Evolutionary conservation across 2,329 filamentous ascomycete genomes (phyloP).

Genomic region (Sarocladium kiliense): DNA sequence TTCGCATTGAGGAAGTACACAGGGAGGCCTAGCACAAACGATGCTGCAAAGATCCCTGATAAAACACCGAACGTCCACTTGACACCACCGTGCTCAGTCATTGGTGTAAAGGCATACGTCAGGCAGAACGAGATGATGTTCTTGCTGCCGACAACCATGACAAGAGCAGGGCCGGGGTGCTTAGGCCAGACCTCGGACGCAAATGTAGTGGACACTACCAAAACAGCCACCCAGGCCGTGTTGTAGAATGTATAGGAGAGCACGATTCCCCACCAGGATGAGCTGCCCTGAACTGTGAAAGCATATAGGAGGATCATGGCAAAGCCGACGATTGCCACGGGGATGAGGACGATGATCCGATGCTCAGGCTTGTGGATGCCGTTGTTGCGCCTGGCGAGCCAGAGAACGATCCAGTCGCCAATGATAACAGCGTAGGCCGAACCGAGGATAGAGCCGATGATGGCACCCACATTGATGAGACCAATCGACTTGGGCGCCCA

Average conservation of each 20-base stretch:
- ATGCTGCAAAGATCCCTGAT: neutral
- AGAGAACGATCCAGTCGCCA: conserved; percentile 13
- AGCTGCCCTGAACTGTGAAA: neutral
- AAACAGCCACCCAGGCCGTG: neutral
- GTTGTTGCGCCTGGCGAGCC: conserved; percentile 66
- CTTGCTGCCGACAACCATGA: conserved; percentile 43
- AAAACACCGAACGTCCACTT: neutral
- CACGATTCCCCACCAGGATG: neutral
- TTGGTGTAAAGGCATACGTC: conserved; percentile 44
- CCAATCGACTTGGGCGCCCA: neutral
- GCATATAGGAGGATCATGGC: conserved; percentile 79
- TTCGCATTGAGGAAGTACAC: neutral
- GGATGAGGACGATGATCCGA: conserved; percentile 73
- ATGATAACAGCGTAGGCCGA: neutral
- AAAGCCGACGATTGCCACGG: conserved; percentile 78
- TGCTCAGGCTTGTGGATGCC: conserved; percentile 92
- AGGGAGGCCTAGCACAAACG: neutral
- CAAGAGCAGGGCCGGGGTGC: neutral
- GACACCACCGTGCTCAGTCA: neutral
- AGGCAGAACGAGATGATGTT: conserved; percentile 87
- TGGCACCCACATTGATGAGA: neutral
- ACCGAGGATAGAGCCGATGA: neutral
- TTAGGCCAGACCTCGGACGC: neutral
- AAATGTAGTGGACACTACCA: neutral
- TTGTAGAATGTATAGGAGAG: neutral